A percentile compares a stretch with the other conserved stretches of the same genome.
Evolutionary conservation across 1,284 basidiomycete species (phyloP).

Genomic region (Sphaerobolus stellatus): DNA sequence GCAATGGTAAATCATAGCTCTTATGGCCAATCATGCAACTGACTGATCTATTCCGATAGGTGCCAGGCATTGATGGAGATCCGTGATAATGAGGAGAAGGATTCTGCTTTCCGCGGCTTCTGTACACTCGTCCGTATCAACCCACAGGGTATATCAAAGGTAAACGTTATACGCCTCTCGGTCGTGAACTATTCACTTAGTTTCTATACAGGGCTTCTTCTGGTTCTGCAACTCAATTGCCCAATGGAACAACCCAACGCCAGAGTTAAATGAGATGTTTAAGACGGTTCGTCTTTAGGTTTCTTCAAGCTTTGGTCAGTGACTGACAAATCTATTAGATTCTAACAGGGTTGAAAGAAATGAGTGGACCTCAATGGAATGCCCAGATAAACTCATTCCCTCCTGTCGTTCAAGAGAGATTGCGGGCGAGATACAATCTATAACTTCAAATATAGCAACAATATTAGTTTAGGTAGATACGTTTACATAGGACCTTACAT

Average conservation of each 20-base stretch:
- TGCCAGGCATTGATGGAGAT: conserved; percentile 98
- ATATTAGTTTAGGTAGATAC: conserved; percentile 6
- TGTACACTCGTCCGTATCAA: conserved; percentile 96
- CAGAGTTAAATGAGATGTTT: conserved; percentile 90
- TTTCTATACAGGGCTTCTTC: conserved; percentile 67
- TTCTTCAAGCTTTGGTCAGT: not conserved
- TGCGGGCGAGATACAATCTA: conserved; percentile 75
- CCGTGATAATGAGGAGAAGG: conserved; percentile 99
- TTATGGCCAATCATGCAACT: not conserved
- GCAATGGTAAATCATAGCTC: conserved; percentile 60
- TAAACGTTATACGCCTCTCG: conserved; percentile 33
- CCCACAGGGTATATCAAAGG: conserved; percentile 87
- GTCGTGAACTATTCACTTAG: not conserved
- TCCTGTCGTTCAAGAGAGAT: conserved; percentile 72
- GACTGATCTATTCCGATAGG: conserved; percentile 17
- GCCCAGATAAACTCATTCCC: conserved; percentile 77
- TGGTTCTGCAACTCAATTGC: conserved; percentile 99
- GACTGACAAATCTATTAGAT: conserved; percentile 42
- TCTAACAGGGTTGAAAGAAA: conserved; percentile 80
- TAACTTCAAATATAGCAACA: no score
- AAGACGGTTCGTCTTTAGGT: conserved; percentile 40
- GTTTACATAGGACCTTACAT: conserved; percentile 10
- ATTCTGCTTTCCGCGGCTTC: conserved; percentile 97
- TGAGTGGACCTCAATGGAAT: conserved; percentile 76
- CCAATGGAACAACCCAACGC: conserved; percentile 87